Conservation (phyloP, 805 yeast genomes). For the Danielia oregonensis region DNA sequence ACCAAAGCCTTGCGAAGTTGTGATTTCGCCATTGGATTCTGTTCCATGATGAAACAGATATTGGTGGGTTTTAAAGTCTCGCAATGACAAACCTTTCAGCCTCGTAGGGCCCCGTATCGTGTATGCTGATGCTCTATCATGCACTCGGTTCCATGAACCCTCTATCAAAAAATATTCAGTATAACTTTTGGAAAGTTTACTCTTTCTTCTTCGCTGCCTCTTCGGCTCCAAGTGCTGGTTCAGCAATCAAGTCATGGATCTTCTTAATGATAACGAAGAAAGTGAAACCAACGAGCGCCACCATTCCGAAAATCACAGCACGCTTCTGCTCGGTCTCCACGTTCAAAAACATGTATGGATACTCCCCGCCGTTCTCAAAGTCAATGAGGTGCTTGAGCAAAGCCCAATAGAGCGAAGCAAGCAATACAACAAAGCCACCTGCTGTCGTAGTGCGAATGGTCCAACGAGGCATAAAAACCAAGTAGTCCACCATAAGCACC, state of each 20-base stretch:
- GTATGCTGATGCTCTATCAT: too few species aligned
- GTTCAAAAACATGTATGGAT: conserved; percentile 69
- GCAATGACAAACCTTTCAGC: too few species aligned
- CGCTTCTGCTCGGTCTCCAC: conserved; percentile 43
- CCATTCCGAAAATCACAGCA: conserved; percentile 44
- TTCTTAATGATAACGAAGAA: conserved; percentile 28
- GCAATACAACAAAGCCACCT: conserved; percentile 29
- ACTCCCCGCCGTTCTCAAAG: conserved; percentile 43
- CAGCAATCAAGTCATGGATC: conserved; percentile 20
- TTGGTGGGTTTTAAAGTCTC: too few species aligned
- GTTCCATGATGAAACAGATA: too few species aligned
- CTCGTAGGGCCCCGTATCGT: too few species aligned
- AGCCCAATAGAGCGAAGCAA: conserved; percentile 52
- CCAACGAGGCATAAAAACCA: conserved; percentile 48
- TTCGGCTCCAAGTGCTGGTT: conserved; percentile 5
- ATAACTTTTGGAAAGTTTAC: too few species aligned
- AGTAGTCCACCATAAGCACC: conserved; percentile 52
- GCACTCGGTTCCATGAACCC: too few species aligned
- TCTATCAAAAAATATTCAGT: too few species aligned
- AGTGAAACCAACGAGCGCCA: conserved; percentile 32
- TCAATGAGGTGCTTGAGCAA: conserved; percentile 48
- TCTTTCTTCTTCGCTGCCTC: conserved; percentile 4
- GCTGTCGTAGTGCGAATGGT: conserved; percentile 32
- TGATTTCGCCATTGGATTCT: too few species aligned
- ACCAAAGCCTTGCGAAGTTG: too few species aligned